Evolutionary conservation across 2,329 filamentous ascomycete species (phyloP), one percentile per base, ranked within the genome.

Genomic region (Penicillium sp.): DNA sequence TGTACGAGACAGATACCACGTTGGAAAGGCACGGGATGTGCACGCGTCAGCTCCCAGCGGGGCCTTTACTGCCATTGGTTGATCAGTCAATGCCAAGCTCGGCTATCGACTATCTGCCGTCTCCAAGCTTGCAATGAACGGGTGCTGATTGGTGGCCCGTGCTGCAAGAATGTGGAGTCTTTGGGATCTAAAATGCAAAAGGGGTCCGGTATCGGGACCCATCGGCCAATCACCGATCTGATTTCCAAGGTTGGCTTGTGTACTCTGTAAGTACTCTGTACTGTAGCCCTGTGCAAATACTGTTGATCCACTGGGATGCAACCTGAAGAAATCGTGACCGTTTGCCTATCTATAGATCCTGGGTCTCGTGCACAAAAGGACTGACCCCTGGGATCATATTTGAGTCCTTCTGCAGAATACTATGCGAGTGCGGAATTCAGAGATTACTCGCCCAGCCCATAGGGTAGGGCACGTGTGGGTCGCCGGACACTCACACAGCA

Each of bases 21-120:
- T 62, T 61, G 49, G 40, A 40, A 61, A 57, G 50, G 46, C 49
- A 54, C 49, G 56, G 62, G 60, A 66, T 62, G 59, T 66, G 67
- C 67, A 72, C 69, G 69, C 69, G 69, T 72, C 67, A 71, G 69
- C 68, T 71, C 43, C 18, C 56, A 55, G 55, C 64, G 65, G 65
- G 52, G 2, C 56, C 6, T 1, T 2, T 1, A 1, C 21, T 48
- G 3, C 63, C 39, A 72, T 70, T 72, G 69, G 69, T 49, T 59
- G 47, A 70, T 69, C 62, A 47, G n/a, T 11, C 13, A 11, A 29
- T 62, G 68, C 69, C 69, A 71, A 72, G 68, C 56, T 68, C 68
- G 69, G 69, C 69, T 72, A 71, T 72, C 69, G 69, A 72, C 67
- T 68, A 72, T 72, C 69, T 72, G 69, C 69, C 69, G 69, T 68